Percentiles rank a stretch among this genome's conserved stretches.
phyloP scores from a whole-genome alignment of 2,329 filamentous ascomycete species.

The Thelonectria olida region DNA sequence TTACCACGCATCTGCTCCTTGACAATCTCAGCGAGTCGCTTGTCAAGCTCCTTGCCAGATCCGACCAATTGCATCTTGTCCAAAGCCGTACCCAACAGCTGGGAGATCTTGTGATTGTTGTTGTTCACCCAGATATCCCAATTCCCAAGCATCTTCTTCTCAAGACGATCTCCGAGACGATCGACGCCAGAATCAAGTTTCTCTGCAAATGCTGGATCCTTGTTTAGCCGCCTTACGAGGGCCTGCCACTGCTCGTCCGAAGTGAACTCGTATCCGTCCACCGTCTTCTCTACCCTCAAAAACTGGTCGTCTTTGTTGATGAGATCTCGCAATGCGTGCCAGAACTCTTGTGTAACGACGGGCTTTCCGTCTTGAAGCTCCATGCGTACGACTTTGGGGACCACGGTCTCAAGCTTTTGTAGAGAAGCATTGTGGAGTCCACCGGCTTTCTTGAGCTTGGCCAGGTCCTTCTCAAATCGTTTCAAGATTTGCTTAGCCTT shows the following conservation, averaged over 20 bases:
- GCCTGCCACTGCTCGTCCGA: constrained; percentile 59
- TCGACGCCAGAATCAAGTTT: constrained; percentile 41
- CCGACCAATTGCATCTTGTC: constrained; percentile 47
- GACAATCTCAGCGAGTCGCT: constrained; percentile 47
- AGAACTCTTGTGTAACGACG: constrained; percentile 69
- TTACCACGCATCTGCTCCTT: constrained; percentile 47
- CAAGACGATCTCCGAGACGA: constrained; percentile 37
- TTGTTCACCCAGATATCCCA: constrained; percentile 64
- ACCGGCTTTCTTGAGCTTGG: constrained; percentile 40
- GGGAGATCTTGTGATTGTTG: constrained; percentile 54
- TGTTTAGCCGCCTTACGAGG: constrained; percentile 52
- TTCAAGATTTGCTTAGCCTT: constrained; percentile 36
- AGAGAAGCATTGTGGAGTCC: constrained; percentile 50
- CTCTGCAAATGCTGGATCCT: constrained; percentile 42
- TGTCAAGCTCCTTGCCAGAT: constrained; percentile 46
- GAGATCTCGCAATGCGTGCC: constrained; percentile 67
- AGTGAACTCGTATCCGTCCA: constrained; percentile 49
- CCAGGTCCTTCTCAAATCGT: constrained; percentile 43
- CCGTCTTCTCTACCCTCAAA: constrained; percentile 54
- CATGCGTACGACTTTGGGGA: constrained; percentile 68
- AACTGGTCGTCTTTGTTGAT: constrained; percentile 60
- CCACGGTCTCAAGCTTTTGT: constrained; percentile 54
- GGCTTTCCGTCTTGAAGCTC: constrained; percentile 60
- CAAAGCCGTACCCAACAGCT: constrained; percentile 42
- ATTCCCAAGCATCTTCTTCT: constrained; percentile 46